Evolutionary conservation across 1,284 basidiomycete genomes (phyloP).

Genomic region (Butyriboletus appendiculatus): DNA sequence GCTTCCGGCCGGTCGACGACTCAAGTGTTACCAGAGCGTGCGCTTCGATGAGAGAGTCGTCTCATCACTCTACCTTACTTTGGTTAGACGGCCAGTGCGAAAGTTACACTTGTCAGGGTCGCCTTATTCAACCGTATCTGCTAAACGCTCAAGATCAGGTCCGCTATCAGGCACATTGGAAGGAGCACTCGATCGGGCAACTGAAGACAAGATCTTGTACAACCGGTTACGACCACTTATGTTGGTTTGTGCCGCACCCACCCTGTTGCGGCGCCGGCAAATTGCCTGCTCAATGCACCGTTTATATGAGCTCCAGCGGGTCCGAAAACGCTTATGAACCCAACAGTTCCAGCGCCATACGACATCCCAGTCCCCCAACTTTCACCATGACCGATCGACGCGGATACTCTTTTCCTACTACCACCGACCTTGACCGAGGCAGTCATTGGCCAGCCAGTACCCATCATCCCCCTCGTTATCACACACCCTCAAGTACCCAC

Average conservation of each 20-base stretch:
- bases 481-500: slow-evolving; percentile 22
- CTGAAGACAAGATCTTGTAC: slow-evolving; percentile 32
- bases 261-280: slow-evolving; percentile 37
- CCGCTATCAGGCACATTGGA: slow-evolving; percentile 32
- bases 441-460: slow-evolving; percentile 26
- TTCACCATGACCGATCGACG: slow-evolving; percentile 32
- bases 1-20: slow-evolving; percentile 19
- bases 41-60: slow-evolving; percentile 16
- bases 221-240: slow-evolving; percentile 31
- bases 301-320: slow-evolving; percentile 32
- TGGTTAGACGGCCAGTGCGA: slow-evolving; percentile 29
- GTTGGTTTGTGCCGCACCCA: slow-evolving; percentile 33
- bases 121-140: slow-evolving; percentile 19
- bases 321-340: slow-evolving; percentile 39
- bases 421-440: slow-evolving; percentile 18
- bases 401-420: slow-evolving; percentile 26
- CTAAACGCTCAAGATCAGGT: slow-evolving; percentile 27
- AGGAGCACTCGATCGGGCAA: slow-evolving; percentile 28
- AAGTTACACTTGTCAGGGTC: slow-evolving; percentile 31
- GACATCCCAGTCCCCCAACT: slow-evolving; percentile 1
- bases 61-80: slow-evolving; percentile 29
- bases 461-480: slow-evolving; percentile 28
- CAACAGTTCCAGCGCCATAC: slow-evolving; percentile 6
- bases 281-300: slow-evolving; percentile 25
- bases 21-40: slow-evolving; percentile 7